A percentile compares a stretch with the other conserved stretches of the same genome.
Evolutionary conservation across 116 monocot genomes (phyloP).

Genomic region (Dioscorea cayenensis): DNA sequence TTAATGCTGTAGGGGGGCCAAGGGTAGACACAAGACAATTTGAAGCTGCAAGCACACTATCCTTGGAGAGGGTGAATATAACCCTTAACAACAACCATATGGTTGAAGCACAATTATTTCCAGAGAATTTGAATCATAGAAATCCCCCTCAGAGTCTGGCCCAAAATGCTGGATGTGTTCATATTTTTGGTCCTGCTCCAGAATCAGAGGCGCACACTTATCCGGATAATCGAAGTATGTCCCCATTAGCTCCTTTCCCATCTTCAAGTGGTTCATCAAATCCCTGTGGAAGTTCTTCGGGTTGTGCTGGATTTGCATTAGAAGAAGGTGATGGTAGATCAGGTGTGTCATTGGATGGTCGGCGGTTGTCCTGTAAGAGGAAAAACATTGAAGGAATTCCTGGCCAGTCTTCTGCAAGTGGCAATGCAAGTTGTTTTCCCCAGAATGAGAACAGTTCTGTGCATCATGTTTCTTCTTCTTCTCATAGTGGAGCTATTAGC

Average conservation of each 20-base stretch:
- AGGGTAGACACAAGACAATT: constrained; percentile 24
- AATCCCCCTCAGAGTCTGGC: constrained; percentile 18
- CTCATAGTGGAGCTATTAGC: constrained; percentile 10
- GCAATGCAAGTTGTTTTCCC: constrained; percentile 18
- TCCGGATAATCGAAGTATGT: constrained; percentile 17
- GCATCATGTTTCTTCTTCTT: constrained; percentile 18
- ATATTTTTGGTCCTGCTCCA: constrained; percentile 10
- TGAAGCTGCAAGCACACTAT: constrained; percentile 32
- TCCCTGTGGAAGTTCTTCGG: constrained; percentile 25
- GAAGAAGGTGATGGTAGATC: constrained; percentile 30
- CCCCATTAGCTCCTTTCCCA: constrained; percentile 16
- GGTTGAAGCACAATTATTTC: constrained; percentile 20
- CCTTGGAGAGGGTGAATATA: constrained; percentile 45
- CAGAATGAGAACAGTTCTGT: constrained; percentile 27
- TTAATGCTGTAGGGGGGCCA: constrained; percentile 12
- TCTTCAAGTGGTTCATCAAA: constrained; percentile 27
- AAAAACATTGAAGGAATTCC: constrained; percentile 56
- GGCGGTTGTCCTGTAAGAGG: constrained; percentile 53
- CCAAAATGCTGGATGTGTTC: constrained; percentile 10
- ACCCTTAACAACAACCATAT: constrained; percentile 33
- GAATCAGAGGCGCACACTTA: constrained; percentile 21
- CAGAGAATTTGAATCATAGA: constrained; percentile 17
- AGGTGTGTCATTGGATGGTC: constrained; percentile 40
- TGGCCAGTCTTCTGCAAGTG: constrained; percentile 54
- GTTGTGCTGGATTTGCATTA: constrained; percentile 14